Evolutionary conservation across 768 basidiomycete genomes (phyloP).

Genomic region (Lactarius akahatsu): DNA sequence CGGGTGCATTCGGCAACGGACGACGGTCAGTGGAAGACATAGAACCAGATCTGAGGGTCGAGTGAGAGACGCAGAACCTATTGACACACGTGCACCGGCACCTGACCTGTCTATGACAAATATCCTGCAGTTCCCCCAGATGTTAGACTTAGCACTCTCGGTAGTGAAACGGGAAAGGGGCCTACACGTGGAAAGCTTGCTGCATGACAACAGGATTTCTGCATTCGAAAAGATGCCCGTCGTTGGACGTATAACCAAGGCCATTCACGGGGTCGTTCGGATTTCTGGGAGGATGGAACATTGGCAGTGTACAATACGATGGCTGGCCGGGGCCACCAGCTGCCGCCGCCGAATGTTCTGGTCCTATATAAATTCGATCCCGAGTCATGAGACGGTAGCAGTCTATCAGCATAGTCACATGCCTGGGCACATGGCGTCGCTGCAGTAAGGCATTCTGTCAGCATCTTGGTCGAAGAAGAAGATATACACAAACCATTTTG

Average conservation of each 20-base stretch:
- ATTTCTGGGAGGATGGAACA: conserved; percentile 47
- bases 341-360: conserved; percentile 43
- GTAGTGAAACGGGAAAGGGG: background rate
- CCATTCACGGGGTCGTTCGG: conserved; percentile 35
- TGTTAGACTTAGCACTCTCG: background rate
- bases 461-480: background rate
- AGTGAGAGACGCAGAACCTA: background rate
- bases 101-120: background rate
- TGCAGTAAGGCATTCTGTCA: conserved; percentile 27
- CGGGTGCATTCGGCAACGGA: conserved; percentile 48
- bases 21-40: conserved; percentile 44
- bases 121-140: background rate
- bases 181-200: background rate
- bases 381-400: background rate
- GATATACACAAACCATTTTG: conserved; percentile 45
- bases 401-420: background rate
- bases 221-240: conserved; percentile 53
- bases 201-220: conserved; percentile 52
- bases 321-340: conserved; percentile 41
- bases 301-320: conserved; percentile 52
- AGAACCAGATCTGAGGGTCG: conserved; percentile 47
- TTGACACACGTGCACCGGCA: background rate
- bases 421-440: conserved; percentile 54
- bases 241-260: conserved; percentile 50
- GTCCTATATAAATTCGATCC: conserved; percentile 38